A percentile compares a stretch with the other conserved stretches of the same genome.
These are phyloP conservation scores for Pichia californica DNA, from an alignment of 805 yeast genomes.

Conservation along the genomic window DNA sequence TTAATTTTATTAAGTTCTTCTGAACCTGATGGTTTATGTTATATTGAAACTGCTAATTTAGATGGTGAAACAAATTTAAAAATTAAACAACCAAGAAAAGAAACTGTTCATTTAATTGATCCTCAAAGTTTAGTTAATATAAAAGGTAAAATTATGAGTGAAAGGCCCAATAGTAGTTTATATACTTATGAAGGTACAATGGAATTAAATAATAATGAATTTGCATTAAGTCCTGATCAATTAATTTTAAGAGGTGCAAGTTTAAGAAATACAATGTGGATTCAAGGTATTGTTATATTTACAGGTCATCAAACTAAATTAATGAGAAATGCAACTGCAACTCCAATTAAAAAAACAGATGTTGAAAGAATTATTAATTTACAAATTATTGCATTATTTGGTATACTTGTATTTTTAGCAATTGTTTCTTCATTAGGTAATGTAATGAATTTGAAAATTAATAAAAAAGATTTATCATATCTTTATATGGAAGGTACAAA, in stretches of 20 bases:
- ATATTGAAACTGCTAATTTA: conserved; percentile 93
- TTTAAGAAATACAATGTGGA: conserved; percentile 89
- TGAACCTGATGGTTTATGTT: conserved; percentile 97
- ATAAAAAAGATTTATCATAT: conserved; percentile 51
- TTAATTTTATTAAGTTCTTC: conserved; percentile 78
- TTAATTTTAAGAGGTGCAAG: conserved; percentile 92
- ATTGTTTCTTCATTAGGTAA: conserved; percentile 84
- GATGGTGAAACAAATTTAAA: conserved; percentile 98
- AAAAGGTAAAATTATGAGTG: conserved; percentile 65
- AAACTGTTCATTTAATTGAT: conserved; percentile 67
- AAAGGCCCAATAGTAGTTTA: conserved; percentile 88
- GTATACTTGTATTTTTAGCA: conserved; percentile 67
- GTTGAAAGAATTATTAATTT: conserved; percentile 92
- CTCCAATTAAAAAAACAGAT: conserved; percentile 95
- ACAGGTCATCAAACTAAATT: conserved; percentile 98
- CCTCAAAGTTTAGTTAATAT: conserved; percentile 51
- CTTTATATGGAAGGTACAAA: conserved; percentile 62
- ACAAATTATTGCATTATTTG: conserved; percentile 84
- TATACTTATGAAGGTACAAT: conserved; percentile 94
- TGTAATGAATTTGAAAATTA: conserved; percentile 60
- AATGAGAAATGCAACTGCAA: conserved; percentile 97
- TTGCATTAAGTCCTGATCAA: conserved; percentile 86
- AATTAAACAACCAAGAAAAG: conserved; percentile 81
- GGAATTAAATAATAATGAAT: conserved; percentile 45
- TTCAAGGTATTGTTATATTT: conserved; percentile 86